A percentile compares a stretch with the other conserved stretches of the same genome.
These are phyloP conservation scores for Penstemon davidsonii DNA, from an alignment of 257 asterid species.

Conservation along the genomic window DNA sequence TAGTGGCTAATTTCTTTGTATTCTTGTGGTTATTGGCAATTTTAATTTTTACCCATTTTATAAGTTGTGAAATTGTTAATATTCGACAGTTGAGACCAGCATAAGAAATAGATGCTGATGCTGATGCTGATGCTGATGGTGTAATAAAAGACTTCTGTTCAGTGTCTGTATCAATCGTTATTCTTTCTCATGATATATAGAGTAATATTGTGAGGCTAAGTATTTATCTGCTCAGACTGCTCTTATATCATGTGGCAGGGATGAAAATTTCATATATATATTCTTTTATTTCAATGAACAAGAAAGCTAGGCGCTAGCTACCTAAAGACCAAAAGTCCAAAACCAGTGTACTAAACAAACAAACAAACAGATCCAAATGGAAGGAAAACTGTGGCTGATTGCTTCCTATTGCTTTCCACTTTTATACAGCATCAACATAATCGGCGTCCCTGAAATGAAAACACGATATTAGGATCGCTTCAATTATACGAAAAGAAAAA, in stretches of 20 bases:
- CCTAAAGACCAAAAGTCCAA: background rate
- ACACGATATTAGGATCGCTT: background rate
- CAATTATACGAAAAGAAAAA: too few species aligned
- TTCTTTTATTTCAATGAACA: background rate
- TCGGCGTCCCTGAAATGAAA: constrained; percentile 22
- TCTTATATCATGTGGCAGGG: too few species aligned
- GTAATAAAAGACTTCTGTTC: too few species aligned
- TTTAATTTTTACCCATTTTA: background rate
- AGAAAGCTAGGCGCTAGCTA: background rate
- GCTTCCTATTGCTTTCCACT: background rate
- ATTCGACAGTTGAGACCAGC: too few species aligned
- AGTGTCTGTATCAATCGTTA: too few species aligned
- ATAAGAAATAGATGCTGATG: too few species aligned
- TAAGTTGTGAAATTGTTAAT: too few species aligned
- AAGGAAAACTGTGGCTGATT: background rate
- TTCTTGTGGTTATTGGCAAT: background rate
- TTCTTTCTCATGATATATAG: too few species aligned
- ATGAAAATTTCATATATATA: background rate
- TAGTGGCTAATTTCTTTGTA: background rate
- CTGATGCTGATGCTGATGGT: too few species aligned
- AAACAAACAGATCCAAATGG: background rate
- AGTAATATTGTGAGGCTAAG: background rate
- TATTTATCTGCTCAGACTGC: background rate
- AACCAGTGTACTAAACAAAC: background rate
- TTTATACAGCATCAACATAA: constrained; percentile 16